Conservation (phyloP, 768 basidiomycete species). For the Naganishia onofrii region DNA sequence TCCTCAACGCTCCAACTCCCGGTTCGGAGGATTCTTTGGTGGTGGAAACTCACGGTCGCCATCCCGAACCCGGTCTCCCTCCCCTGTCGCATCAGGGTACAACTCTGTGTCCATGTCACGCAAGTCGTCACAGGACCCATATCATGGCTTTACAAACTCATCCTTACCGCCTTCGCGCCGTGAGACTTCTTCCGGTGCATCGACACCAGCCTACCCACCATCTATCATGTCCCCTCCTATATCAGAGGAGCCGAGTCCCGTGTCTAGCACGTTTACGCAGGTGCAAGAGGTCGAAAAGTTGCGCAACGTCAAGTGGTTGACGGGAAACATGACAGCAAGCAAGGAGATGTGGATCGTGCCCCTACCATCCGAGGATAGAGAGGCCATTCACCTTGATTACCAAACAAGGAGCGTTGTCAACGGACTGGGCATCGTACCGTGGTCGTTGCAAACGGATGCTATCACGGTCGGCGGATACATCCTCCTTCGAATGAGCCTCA, state of each 20-base stretch:
- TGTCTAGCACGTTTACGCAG: neutral
- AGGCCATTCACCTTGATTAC: conserved; percentile 26
- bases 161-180: neutral
- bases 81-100: conserved; percentile 15
- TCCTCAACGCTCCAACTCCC: conserved; percentile 19
- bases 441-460: conserved; percentile 31
- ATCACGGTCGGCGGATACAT: conserved; percentile 32
- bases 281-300: conserved; percentile 4
- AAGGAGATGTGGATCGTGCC: conserved; percentile 35
- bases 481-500: conserved; percentile 14
- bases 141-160: neutral
- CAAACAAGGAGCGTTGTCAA: conserved; percentile 15
- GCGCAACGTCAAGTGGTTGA: conserved; percentile 20
- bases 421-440: conserved; percentile 26
- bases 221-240: conserved; percentile 6
- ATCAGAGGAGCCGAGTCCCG: conserved; percentile 7
- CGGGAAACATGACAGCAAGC: conserved; percentile 26
- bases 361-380: conserved; percentile 27
- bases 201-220: conserved; percentile 3
- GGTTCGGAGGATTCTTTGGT: conserved; percentile 29
- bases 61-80: conserved; percentile 30
- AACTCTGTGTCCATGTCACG: conserved; percentile 11
- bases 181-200: conserved; percentile 2
- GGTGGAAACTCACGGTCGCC: conserved; percentile 9
- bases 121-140: conserved; percentile 21